Base-by-base conservation (phyloP, 768 basidiomycete species). In the Rhodotorula paludigena region DNA sequence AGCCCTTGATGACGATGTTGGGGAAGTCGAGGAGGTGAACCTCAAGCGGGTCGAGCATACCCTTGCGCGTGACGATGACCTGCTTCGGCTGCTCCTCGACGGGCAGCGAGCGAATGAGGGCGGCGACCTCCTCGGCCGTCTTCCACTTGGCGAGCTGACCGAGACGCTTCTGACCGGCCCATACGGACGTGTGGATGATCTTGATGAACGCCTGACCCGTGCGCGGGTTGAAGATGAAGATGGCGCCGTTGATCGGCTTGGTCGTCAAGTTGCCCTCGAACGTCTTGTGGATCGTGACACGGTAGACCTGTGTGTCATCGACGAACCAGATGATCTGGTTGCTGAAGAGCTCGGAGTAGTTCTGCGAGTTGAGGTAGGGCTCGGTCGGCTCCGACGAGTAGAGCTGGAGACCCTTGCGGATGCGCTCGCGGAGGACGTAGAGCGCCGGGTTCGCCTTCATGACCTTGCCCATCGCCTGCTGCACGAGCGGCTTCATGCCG, bases 61-160 rank as follows among this genome's bases (percentile, higher is more conserved):
- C 96, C 87, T 99, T 99, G 66, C 96, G 86, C 36, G 96, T 98
- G 71, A 99, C 96, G 71, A 99, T 99, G 73, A 99, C 94, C 78
- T 99, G 94, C 80, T 99, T 99, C 15, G 96, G 96, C 79, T 99
- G 96, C 80, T 99, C 96, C 82, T 99, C 96, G 48, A 99, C 96
- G n/a, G 96, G 96, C 21, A 98, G 81, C 38, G 96, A 98, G 63
- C 96, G 90, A 71, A 98, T 89, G 74, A 98, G 80, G 0, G 96
- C 96, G 42, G 96, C 96, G 16, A 98, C 96, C 87, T 99, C 96
- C 86, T 99, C 96, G 25, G 96, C 96, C 11, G 94, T 97, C 82
- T 96, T 96, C 93, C 96, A 98, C 81, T 98, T 99, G 44, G 96
- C 96, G 57, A 98, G 84, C 80, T 99, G 96, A 64, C 96, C 96